Evolutionary conservation across 306 rosid genomes (phyloP).

Genomic region (Citrullus mucosospermus): DNA sequence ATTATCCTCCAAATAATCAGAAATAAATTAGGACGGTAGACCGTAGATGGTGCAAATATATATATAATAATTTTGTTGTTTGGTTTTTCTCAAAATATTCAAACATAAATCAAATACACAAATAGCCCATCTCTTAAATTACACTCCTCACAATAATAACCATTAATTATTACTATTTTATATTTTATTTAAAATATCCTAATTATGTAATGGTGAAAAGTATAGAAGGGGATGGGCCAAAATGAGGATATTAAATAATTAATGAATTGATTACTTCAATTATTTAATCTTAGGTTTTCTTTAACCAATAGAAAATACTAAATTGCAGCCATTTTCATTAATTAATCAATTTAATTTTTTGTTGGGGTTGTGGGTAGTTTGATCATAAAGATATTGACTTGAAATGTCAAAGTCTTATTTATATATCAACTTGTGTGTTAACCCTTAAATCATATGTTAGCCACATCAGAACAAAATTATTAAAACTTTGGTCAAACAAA

Average conservation of each 20-base stretch:
- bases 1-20: not conserved
- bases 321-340: not conserved
- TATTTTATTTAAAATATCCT: not conserved
- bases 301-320: not conserved
- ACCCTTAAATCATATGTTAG: not conserved
- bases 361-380: not conserved
- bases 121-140: not conserved
- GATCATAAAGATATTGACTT: slow-evolving; percentile 1
- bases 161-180: not conserved
- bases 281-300: not conserved
- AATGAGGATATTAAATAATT: not conserved
- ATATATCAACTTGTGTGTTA: not conserved
- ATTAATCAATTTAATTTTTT: not conserved
- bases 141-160: not conserved
- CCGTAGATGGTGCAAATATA: not conserved
- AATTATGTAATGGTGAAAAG: not conserved
- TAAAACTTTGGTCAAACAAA: not conserved
- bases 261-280: not conserved
- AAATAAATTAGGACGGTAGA: not conserved
- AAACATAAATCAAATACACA: not conserved
- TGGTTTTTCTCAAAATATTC: not conserved
- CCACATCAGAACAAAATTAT: not conserved
- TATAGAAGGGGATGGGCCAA: not conserved
- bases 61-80: not conserved
- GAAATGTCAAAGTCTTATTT: slow-evolving; percentile 6